These are phyloP conservation scores for Trichoderma lentiforme DNA, from an alignment of 2,329 filamentous ascomycete species.

Conservation along the genomic window DNA sequence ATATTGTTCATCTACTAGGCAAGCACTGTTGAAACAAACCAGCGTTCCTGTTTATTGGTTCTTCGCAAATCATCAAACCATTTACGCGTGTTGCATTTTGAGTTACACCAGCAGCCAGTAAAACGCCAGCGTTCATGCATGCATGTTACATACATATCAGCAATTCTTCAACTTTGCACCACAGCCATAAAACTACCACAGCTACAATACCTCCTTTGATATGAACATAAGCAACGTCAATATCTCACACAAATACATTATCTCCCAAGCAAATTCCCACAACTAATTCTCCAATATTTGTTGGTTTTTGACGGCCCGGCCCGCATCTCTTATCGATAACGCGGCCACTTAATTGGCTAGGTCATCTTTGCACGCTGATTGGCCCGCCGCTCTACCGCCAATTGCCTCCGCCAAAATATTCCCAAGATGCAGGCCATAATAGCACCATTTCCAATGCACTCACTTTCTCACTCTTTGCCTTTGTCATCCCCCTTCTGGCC, in stretches of 20 bases:
- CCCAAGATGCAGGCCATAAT: not conserved
- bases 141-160: not conserved
- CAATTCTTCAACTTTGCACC: not conserved
- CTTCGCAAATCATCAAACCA: not conserved
- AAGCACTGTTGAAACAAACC: not conserved
- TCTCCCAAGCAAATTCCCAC: not conserved
- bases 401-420: slow-evolving; percentile 15
- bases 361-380: slow-evolving; percentile 12
- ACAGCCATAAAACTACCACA: not conserved
- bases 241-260: not conserved
- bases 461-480: not conserved
- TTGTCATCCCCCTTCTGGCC: not conserved
- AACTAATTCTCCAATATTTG: not conserved
- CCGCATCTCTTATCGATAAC: slow-evolving; percentile 15
- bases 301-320: slow-evolving; percentile 1
- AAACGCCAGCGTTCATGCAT: not conserved
- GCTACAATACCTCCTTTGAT: not conserved
- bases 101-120: not conserved
- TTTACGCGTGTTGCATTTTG: not conserved
- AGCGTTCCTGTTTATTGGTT: no score
- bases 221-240: not conserved
- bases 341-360: slow-evolving; percentile 1
- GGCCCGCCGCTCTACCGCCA: slow-evolving; percentile 10
- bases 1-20: not conserved
- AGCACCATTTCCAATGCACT: slow-evolving; percentile 3